Conservation (phyloP, 2,329 filamentous ascomycete genomes). For the Nothophoma quercina region DNA sequence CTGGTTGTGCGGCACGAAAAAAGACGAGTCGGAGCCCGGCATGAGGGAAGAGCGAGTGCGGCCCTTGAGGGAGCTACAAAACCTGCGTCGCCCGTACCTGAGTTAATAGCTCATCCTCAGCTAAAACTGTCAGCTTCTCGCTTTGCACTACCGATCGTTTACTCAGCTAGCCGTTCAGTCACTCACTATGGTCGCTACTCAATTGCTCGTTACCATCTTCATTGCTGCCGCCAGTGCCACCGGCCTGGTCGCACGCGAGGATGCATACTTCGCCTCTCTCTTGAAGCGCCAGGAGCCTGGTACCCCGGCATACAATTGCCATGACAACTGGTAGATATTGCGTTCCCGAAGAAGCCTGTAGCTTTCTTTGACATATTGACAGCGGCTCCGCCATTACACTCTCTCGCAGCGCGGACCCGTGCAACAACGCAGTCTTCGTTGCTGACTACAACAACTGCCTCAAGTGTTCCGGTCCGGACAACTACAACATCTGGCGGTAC, state of each 20-base stretch:
- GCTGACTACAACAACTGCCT: constrained; percentile 55
- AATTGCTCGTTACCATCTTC: constrained; percentile 19
- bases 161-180: background rate
- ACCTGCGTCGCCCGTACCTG: constrained; percentile 13
- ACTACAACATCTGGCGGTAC: constrained; percentile 56
- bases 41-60: background rate
- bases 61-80: constrained; percentile 21
- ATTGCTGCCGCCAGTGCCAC: constrained; percentile 24
- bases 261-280: constrained; percentile 33
- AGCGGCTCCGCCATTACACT: constrained; percentile 46
- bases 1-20: background rate
- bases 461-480: constrained; percentile 52
- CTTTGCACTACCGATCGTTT: constrained; percentile 2
- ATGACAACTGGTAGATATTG: constrained; percentile 54
- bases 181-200: constrained; percentile 26
- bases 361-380: constrained; percentile 17
- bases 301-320: constrained; percentile 57
- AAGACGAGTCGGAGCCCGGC: background rate
- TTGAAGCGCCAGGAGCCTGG: constrained; percentile 57
- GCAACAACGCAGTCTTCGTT: constrained; percentile 52
- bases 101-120: background rate
- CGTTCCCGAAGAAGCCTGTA: background rate
- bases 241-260: constrained; percentile 15
- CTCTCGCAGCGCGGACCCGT: constrained; percentile 48
- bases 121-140: background rate